Conservation (phyloP, 257 asterid genomes). For the Schizonepeta tenuifolia region DNA sequence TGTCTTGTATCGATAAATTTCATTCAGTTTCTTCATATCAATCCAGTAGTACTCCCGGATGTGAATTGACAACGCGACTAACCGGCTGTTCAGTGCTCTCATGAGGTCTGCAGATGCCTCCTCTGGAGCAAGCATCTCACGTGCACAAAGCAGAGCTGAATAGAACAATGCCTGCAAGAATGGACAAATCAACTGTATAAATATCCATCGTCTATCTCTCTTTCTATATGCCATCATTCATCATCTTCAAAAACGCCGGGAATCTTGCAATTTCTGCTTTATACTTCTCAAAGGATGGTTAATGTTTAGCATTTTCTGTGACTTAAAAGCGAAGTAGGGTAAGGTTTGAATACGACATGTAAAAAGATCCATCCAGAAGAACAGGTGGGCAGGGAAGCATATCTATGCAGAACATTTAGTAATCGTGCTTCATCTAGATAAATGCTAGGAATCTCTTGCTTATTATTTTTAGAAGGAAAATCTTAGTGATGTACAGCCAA, state of each 20-base stretch:
- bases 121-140: slow-evolving; percentile 76
- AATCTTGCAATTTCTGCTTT: neutral
- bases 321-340: neutral
- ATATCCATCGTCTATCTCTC: neutral
- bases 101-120: slow-evolving; percentile 70
- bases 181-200: neutral
- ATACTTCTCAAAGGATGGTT: slow-evolving; percentile 12
- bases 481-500: neutral
- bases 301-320: neutral
- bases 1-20: slow-evolving; percentile 77
- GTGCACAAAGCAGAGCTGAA: slow-evolving; percentile 72
- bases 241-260: neutral
- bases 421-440: slow-evolving; percentile 12
- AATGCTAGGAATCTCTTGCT: neutral
- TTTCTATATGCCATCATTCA: neutral
- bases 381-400: neutral
- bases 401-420: neutral
- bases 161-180: slow-evolving; percentile 65
- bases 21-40: slow-evolving; percentile 72
- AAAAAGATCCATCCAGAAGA: neutral
- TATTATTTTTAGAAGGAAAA: neutral
- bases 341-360: neutral
- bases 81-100: slow-evolving; percentile 74
- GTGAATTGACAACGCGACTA: slow-evolving; percentile 73
- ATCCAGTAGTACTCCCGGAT: slow-evolving; percentile 79